phyloP scores from a whole-genome alignment of 306 rosid genomes.

The Prunus persica region DNA sequence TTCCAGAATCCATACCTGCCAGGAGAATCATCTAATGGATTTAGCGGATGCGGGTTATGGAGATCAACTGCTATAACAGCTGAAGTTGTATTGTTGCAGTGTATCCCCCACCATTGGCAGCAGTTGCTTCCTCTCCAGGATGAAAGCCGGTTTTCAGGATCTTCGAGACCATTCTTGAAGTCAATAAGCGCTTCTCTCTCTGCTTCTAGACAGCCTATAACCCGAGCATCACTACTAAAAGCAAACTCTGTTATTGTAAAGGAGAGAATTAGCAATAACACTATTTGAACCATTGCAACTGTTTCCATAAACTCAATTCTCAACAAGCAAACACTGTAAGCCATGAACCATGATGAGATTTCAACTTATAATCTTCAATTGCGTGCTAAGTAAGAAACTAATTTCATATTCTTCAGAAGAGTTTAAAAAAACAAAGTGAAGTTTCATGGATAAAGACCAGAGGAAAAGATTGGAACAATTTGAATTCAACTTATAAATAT shows the following conservation, averaged over 20 bases:
- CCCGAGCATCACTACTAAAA: neutral
- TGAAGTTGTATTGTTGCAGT: conserved; percentile 30
- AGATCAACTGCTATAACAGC: conserved; percentile 40
- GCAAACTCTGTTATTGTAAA: neutral
- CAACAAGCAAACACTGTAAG: neutral
- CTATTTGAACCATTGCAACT: neutral
- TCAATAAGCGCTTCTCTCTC: conserved; percentile 36
- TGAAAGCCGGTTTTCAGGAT: conserved; percentile 29
- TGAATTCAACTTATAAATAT: neutral
- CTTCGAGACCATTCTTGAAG: conserved; percentile 45
- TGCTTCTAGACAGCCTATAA: conserved; percentile 20
- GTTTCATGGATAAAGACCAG: neutral
- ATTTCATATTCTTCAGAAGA: neutral
- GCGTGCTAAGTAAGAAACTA: conserved; percentile 6
- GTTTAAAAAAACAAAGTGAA: neutral
- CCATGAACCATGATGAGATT: neutral
- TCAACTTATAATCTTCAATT: neutral
- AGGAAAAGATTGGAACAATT: neutral
- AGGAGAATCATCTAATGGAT: neutral
- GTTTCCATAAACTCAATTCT: conserved; percentile 19
- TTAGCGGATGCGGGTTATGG: conserved; percentile 20
- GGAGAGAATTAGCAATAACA: conserved; percentile 8
- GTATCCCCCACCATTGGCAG: conserved; percentile 45
- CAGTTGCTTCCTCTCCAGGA: conserved; percentile 42
- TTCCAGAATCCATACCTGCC: conserved; percentile 25